Evolutionary conservation across 371 early-diverging fungal genomes (phyloP), one percentile per base, ranked within the genome.

Genomic region (Funneliformis caledonium): DNA sequence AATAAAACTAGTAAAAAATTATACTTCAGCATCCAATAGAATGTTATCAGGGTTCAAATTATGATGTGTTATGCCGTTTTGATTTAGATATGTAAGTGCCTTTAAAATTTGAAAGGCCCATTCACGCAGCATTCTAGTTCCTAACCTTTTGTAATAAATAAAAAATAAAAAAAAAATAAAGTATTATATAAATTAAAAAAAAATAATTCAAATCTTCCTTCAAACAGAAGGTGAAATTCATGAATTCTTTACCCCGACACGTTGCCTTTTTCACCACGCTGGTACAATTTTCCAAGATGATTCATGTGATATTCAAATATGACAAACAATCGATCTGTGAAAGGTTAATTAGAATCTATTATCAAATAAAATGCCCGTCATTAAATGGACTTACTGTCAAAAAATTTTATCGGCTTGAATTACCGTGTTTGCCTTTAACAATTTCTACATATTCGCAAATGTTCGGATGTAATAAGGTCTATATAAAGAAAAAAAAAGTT

Each of bases 91-190:
- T 22, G 82, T 79, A 50, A 92, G 81, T 31, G 87, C 92, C 19
- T 87, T 87, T 37, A 89, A 78, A 43, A 90, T 86, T 80, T 92
- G 89, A 43, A 84, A 83, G 64, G 89, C 90, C 90, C 91, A 92
- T 69, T 85, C 84, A 62, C 85, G 86, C 11, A 91, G 72, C 67
- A 76, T 74, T 4, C 43, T 31, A 22, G 83, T 9, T 43, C 62
- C 69, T 43, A 83, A 79, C 5, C 86, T 86, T 50, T 11, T 16
- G 26, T 12, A 16, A 48, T 16, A 31, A n/a, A 43, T 9, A 37
- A 60, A 60, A 19, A 33, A 42, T 78, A 14, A 52, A 52, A 74
- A 5, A 59, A 43, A 37, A 11, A 67, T 45, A 45, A 37, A 26
- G 26, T 26, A 26, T 80, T 10, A 16, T 10, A 31, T 2, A 14